A percentile compares a stretch with the other conserved stretches of the same genome.
These are phyloP conservation scores for Monosporozyma unispora DNA, from an alignment of 805 yeast genomes.

Conservation along the genomic window DNA sequence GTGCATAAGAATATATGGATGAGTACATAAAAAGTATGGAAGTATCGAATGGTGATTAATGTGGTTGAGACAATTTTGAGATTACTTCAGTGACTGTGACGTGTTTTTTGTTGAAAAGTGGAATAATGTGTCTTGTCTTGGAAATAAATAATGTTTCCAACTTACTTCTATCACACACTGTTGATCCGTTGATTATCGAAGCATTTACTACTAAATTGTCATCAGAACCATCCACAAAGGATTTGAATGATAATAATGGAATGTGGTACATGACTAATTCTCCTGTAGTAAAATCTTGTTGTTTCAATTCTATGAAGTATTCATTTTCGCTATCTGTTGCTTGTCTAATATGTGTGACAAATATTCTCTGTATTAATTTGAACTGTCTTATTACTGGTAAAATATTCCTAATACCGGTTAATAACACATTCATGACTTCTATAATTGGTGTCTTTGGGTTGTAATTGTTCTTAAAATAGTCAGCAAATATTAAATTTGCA, in stretches of 20 bases:
- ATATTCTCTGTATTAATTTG: constrained; percentile 10
- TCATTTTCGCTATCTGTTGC: background rate
- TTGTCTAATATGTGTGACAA: constrained; percentile 9
- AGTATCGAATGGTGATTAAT: background rate
- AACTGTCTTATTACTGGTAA: constrained; percentile 10
- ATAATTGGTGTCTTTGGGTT: background rate
- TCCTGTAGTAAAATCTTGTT: constrained; percentile 11
- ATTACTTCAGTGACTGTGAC: background rate
- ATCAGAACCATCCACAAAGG: background rate
- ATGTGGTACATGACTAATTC: constrained; percentile 9
- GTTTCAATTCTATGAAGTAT: constrained; percentile 8
- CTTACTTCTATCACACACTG: no score
- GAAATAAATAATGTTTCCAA: background rate
- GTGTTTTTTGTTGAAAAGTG: background rate
- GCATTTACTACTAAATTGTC: background rate
- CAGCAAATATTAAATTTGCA: background rate
- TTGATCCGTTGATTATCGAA: background rate
- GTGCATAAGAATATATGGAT: background rate
- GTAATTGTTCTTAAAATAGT: background rate
- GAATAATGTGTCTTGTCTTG: background rate
- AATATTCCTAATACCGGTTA: constrained; percentile 4
- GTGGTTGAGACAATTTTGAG: background rate
- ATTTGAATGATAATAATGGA: constrained; percentile 11
- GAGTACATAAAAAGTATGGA: background rate
- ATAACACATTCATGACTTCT: background rate